Conservation (phyloP, 2,329 filamentous ascomycete species). For the Aspergillus cejpii region DNA sequence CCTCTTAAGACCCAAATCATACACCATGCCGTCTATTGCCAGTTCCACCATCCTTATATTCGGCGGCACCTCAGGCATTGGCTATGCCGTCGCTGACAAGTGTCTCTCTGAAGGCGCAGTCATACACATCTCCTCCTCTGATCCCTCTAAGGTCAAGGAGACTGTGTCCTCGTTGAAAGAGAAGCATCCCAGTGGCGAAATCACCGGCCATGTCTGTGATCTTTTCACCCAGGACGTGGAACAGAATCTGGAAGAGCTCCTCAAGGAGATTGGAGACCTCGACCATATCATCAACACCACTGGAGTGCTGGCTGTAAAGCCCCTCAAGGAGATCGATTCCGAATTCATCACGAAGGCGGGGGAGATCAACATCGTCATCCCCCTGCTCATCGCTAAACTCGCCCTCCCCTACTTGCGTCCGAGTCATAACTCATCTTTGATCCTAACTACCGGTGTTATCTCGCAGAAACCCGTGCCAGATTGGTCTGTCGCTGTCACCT, state of each 20-base stretch:
- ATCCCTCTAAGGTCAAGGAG: conserved; percentile 42
- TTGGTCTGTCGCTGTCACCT: conserved; percentile 47
- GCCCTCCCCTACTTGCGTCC: conserved; percentile 41
- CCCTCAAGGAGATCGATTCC: conserved; percentile 40
- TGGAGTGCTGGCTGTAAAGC: conserved; percentile 40
- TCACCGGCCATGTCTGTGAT: conserved; percentile 41
- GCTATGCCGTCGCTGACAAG: conserved; percentile 54
- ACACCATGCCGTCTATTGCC: conserved; percentile 17
- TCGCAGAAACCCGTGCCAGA: conserved; percentile 47
- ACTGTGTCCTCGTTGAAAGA: conserved; percentile 44
- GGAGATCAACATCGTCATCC: conserved; percentile 47
- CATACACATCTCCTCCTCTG: conserved; percentile 58
- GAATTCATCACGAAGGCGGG: conserved; percentile 39
- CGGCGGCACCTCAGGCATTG: conserved; percentile 59
- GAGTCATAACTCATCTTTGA: conserved; percentile 45
- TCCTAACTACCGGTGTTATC: conserved; percentile 51
- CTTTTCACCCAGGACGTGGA: conserved; percentile 46
- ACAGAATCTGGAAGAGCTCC: conserved; percentile 42
- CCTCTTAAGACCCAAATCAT: no score
- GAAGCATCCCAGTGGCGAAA: conserved; percentile 4
- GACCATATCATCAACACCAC: conserved; percentile 56
- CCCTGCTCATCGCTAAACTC: conserved; percentile 50
- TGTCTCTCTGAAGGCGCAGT: conserved; percentile 49
- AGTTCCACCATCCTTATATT: conserved; percentile 49
- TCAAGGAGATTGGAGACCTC: conserved; percentile 38